Evolutionary conservation across 148 eudicot species (phyloP).

Genomic region (Polygonum maritimum): DNA sequence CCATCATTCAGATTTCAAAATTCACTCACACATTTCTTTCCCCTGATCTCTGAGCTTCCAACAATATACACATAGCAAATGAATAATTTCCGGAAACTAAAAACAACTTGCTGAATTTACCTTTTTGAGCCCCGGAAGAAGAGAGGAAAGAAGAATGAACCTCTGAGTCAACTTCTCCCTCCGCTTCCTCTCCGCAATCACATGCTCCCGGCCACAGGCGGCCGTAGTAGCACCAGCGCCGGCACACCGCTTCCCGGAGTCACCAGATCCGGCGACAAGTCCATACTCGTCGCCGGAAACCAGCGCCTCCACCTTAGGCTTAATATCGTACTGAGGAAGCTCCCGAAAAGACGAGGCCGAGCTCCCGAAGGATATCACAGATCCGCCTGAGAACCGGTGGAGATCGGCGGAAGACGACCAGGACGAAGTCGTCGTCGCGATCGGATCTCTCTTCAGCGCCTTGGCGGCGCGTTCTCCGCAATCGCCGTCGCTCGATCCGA

Average conservation of each 20-base stretch:
- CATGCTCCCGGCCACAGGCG: constrained; percentile 31
- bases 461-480: neutral
- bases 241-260: neutral
- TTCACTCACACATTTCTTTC: too few relatives aligned
- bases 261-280: neutral
- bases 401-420: neutral
- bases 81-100: too few relatives aligned
- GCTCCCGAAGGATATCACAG: neutral
- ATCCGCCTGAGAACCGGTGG: neutral
- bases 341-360: neutral
- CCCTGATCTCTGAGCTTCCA: too few relatives aligned
- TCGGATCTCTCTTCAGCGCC: neutral
- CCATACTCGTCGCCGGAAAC: neutral
- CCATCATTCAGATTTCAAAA: too few relatives aligned
- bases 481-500: neutral
- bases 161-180: constrained; percentile 43
- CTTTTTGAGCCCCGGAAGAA: constrained; percentile 41
- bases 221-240: neutral
- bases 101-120: neutral
- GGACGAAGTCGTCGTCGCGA: neutral
- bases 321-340: neutral
- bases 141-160: constrained; percentile 40
- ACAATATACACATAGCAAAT: too few relatives aligned
- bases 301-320: neutral
- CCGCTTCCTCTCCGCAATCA: constrained; percentile 50